Base-by-base conservation (phyloP, 805 yeast species). In the Blastobotrys peoriensis region DNA sequence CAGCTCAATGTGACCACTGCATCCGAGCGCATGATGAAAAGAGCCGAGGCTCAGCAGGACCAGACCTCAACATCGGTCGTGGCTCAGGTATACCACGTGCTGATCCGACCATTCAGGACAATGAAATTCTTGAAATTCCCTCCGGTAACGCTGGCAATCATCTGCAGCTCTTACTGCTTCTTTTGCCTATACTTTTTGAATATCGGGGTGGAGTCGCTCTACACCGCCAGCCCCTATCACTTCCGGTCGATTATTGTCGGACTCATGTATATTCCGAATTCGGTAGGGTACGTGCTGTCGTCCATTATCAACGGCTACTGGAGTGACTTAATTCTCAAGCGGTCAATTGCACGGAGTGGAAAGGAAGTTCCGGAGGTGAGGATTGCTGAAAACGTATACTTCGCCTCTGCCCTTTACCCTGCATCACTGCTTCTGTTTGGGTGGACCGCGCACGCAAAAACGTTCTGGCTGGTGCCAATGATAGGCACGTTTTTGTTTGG, bases 401-500 rank as follows among this genome's bases (percentile, higher is more conserved):
- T 74, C 10, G 91, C 94, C 0, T 81, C 83, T 3, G 59, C 73
- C 0, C 53, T 79, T 2, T 76, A 75, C 45, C 87, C 89, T 0
- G 70, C 77, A 0, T 74, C 93, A 0, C 67, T 86, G 46, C 60
- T 87, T 20, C 77, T 86, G 15, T 82, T 81, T 51, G 96, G 96
- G 1, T 86, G 96, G 96, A 75, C 88, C 43, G 70, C 86, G 17
- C 75, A 82, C 43, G 73, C 70, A 49, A 72, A 78, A 15, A 69
- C 74, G 35, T 79, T 76, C 49, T 87, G 95, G 95, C 79, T 81
- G 1, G 71, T 80, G 3, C 95, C 95, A 0, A 68, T 86, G 53
- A 69, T 86, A 8, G 95, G 95, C 0, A 82, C 93, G 3, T 86
- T 89, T 1, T 47, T 85, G 4, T 85, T 81, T 61, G 96, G 96